phyloP scores from a whole-genome alignment of 768 basidiomycete genomes.

The Favolaschia claudopus region DNA sequence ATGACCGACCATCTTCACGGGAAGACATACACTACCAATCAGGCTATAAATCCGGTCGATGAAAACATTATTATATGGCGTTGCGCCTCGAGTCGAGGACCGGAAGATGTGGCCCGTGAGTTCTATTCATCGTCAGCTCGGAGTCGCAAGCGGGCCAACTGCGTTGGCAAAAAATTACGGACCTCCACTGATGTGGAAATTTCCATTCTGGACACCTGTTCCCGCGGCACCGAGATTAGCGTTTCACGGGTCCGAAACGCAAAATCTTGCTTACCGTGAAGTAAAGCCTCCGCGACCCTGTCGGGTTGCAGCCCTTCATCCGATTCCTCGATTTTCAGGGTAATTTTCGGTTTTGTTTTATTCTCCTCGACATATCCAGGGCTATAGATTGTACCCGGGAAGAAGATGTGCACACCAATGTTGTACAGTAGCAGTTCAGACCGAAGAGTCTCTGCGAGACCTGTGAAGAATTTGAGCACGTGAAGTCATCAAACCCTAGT shows the following conservation, averaged over 20 bases:
- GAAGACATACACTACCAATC: conserved; percentile 49
- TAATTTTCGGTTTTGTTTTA: conserved; percentile 69
- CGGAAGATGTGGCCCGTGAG: conserved; percentile 66
- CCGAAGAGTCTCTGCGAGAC: conserved; percentile 73
- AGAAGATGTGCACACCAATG: conserved; percentile 71
- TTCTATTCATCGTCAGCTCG: too few species aligned
- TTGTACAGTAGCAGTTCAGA: conserved; percentile 71
- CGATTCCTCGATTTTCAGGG: conserved; percentile 70
- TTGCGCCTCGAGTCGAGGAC: conserved; percentile 58
- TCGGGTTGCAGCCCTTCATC: conserved; percentile 65
- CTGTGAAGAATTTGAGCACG: conserved; percentile 40
- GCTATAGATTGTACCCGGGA: conserved; percentile 72
- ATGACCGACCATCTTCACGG: background rate
- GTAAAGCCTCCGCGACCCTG: conserved; percentile 54
- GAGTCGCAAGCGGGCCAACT: too few species aligned
- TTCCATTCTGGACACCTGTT: conserved; percentile 64
- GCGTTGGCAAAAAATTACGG: too few species aligned
- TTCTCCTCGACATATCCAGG: conserved; percentile 73
- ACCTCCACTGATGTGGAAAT: conserved; percentile 73
- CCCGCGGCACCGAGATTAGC: background rate
- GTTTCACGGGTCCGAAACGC: background rate
- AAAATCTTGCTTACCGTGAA: conserved; percentile 49
- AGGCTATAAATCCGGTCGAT: conserved; percentile 53
- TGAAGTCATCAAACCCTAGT: background rate
- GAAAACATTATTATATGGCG: conserved; percentile 62